A percentile compares a stretch with the other conserved stretches of the same genome.
These are phyloP conservation scores for Cocos nucifera DNA, from an alignment of 176 grass and related monocot species.

Conservation along the genomic window DNA sequence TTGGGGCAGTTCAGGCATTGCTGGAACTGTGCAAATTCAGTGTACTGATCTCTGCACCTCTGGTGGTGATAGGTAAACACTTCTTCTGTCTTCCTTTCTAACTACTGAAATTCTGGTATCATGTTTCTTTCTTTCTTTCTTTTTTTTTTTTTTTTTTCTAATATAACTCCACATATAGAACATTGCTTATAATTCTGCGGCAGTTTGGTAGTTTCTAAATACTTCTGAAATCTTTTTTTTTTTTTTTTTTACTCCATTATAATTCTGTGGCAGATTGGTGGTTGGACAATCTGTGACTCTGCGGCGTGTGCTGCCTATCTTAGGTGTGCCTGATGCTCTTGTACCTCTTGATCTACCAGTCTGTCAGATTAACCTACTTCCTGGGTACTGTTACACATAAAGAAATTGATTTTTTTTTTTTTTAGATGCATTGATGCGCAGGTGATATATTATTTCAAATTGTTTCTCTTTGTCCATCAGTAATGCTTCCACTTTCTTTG, in stretches of 20 bases:
- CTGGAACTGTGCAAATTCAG: constrained; percentile 73
- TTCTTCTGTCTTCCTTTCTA: constrained; percentile 14
- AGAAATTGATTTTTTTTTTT: constrained; percentile 7
- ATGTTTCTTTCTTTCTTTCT: too few relatives aligned
- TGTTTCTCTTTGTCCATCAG: neutral
- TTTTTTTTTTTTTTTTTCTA: too few relatives aligned
- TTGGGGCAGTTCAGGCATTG: constrained; percentile 70
- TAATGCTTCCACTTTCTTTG: constrained; percentile 16
- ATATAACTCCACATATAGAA: too few relatives aligned
- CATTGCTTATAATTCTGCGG: neutral
- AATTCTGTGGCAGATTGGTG: constrained; percentile 41
- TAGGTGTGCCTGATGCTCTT: constrained; percentile 99
- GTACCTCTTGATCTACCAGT: constrained; percentile 71
- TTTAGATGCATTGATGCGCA: neutral
- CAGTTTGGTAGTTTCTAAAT: constrained; percentile 41
- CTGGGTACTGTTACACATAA: constrained; percentile 56
- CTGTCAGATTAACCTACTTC: constrained; percentile 64
- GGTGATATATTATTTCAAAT: neutral
- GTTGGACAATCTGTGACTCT: constrained; percentile 64
- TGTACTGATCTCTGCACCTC: constrained; percentile 75
- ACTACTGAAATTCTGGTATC: too few relatives aligned
- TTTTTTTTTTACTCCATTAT: too few relatives aligned
- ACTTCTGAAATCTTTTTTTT: too few relatives aligned
- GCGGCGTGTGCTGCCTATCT: constrained; percentile 74
- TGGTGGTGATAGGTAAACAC: constrained; percentile 68